Evolutionary conservation across 1,284 basidiomycete genomes (phyloP), one percentile per base, ranked within the genome.

Genomic region (Volvariella surrecta): DNA sequence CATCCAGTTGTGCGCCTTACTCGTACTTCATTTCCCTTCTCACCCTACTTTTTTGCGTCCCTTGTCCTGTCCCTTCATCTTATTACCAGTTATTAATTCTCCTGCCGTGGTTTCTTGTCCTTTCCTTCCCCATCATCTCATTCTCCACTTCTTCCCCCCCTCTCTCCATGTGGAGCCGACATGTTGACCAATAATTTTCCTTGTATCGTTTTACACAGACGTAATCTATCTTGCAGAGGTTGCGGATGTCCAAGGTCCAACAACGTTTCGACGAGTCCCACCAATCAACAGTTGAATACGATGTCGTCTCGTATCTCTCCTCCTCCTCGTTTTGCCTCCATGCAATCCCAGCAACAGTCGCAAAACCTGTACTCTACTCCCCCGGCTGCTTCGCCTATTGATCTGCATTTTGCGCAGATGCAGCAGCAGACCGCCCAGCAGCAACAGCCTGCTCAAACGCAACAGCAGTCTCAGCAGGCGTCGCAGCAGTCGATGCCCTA

Each of bases 211-310:
- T 51, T 67, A 45, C 64, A 64, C 58, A 87, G 84, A 48, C 81
- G 85, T 45, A 88, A 88, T 59, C 53, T 76, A 34, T 63, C 72
- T 18, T 88, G 84, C 63, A 83, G 85, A 52, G 79, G 77, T 32
- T 88, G 85, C 54, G 81, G 82, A 48, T 73, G 67, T 53, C 71
- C 80, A 20, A 73, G 82, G 43, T 63, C 70, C 13, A 55, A 62
- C 31, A 62, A 57, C 43, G 57, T 57, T 46, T 46, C 58, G 28
- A 40, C 60, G 31, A 48, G 62, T 9, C 49, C 58, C 40, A 61
- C 55, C 32, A 55, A 54, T 39, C 62, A 56, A 37, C 20, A 48
- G 49, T 11, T 52, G 44, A 52, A 52, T 56, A 44, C 52, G 48
- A 18, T 63, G 18, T 50, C 35, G 18, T 30, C 59, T 18, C 67